Base-by-base conservation (phyloP, 495 filamentous ascomycete genomes). In the Penicillium paradoxum region DNA sequence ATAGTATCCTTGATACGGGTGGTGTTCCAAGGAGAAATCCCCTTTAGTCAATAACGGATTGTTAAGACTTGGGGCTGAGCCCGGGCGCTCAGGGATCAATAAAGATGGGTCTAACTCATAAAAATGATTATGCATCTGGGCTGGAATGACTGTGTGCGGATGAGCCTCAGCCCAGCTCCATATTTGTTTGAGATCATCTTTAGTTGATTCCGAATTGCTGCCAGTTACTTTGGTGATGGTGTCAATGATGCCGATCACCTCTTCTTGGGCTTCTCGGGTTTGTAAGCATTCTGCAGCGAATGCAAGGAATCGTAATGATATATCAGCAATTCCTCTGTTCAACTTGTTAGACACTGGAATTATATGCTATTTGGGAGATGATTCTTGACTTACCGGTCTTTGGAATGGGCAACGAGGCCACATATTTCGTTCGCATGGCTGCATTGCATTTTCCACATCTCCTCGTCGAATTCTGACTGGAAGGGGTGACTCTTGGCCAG, bases 401-500 rank as follows among this genome's bases (percentile, higher is more conserved):
- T 87, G 49, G 86, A 81, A 61, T 95, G 89, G 0, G 90, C 88
- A 4, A 84, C 82, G 56, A 97, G 92, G 22, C 92, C 93, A 59
- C 91, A 97, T 36, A 93, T 83, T 56, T 89, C 81, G 52, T 86
- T 82, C 4, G 90, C 83, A 65, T 97, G 88, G 39, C 76, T 75
- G 46, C 84, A 75, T 58, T 87, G 83, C 52, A 85, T 74, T 11
- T 80, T 75, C 37, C 74, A 81, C 81, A 91, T 88, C 50, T 90
- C 85, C 4, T 61, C 49, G 30, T 58, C 60, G 32, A 68, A 60
- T 45, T 82, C 76, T 10, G 77, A 78, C 36, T 79, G 76, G 15
- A 81, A 67, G 0, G 92, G 91, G 64, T 97, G 84, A 19, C 81
- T 84, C 57, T 91, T 89, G 3, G 86, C 79, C n/a, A 97, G 77